A percentile compares a stretch with the other conserved stretches of the same genome.
Evolutionary conservation across 805 yeast species (phyloP).

Genomic region (Dipodascopsis tothii): DNA sequence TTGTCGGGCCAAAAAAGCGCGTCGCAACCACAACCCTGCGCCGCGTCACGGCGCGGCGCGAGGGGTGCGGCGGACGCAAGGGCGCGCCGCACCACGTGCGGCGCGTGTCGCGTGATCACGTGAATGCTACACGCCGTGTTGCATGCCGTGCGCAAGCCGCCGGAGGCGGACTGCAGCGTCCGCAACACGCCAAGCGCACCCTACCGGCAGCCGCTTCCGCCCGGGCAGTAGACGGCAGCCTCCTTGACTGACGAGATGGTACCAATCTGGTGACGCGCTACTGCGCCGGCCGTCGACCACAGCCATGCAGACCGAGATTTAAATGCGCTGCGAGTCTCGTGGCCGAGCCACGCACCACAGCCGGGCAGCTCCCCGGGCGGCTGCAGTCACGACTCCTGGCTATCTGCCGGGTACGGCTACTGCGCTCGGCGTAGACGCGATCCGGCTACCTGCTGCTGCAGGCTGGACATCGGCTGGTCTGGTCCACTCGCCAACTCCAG

Average conservation of each 20-base stretch:
- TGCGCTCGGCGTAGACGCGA: neutral
- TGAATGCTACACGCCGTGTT: too few species aligned
- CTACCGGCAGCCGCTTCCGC: too few species aligned
- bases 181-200: too few species aligned
- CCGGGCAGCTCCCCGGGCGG: neutral
- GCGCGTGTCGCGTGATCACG: too few species aligned
- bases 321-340: neutral
- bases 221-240: too few species aligned
- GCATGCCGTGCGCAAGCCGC: too few species aligned
- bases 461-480: neutral
- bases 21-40: too few species aligned
- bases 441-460: neutral
- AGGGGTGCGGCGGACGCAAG: too few species aligned
- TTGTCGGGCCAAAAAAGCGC: too few species aligned
- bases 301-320: neutral
- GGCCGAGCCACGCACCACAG: neutral
- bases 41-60: too few species aligned
- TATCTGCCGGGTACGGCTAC: neutral
- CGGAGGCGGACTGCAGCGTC: too few species aligned
- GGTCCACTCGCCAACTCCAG: neutral
- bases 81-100: too few species aligned
- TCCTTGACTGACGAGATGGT: neutral
- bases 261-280: neutral
- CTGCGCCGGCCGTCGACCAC: neutral
- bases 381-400: neutral